Conservation (phyloP, 768 basidiomycete species). For the Asterophora parasitica region DNA sequence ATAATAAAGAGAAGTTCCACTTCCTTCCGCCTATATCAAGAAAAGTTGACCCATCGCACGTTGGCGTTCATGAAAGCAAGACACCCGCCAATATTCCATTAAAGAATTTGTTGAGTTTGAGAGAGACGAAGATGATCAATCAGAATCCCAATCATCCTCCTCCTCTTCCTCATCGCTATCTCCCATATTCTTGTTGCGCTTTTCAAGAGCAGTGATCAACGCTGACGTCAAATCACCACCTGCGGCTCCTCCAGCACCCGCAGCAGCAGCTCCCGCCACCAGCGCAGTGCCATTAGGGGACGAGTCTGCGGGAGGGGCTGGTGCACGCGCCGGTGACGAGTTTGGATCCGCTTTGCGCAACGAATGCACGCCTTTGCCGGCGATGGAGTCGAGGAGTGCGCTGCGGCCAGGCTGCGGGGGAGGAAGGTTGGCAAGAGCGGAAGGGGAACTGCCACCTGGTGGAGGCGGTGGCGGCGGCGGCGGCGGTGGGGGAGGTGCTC, state of each 20-base stretch:
- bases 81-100: no score
- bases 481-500: slow-evolving; percentile 28
- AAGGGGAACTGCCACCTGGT: slow-evolving; percentile 19
- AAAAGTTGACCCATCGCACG: no score
- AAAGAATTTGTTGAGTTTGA: no score
- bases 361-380: slow-evolving; percentile 12
- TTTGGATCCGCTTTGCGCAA: slow-evolving; percentile 14
- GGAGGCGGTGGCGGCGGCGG: slow-evolving; percentile 37
- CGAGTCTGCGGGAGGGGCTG: slow-evolving; percentile 9
- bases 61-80: no score
- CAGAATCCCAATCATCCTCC: slow-evolving; percentile 67
- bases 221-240: slow-evolving; percentile 79
- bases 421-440: slow-evolving; percentile 32
- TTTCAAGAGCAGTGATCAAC: slow-evolving; percentile 75
- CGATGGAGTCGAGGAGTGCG: slow-evolving; percentile 14
- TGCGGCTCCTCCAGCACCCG: slow-evolving; percentile 33
- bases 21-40: no score
- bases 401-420: slow-evolving; percentile 54
- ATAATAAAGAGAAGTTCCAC: no score
- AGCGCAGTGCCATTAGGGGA: slow-evolving; percentile 23
- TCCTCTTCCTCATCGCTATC: slow-evolving; percentile 82
- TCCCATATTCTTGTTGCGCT: slow-evolving; percentile 82
- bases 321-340: slow-evolving; percentile 8
- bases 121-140: slow-evolving; percentile 17
- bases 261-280: slow-evolving; percentile 33